A percentile compares a stretch with the other conserved stretches of the same genome.
These are phyloP conservation scores for Nicotiana benthamiana DNA, from an alignment of 257 asterid genomes.

Conservation along the genomic window DNA sequence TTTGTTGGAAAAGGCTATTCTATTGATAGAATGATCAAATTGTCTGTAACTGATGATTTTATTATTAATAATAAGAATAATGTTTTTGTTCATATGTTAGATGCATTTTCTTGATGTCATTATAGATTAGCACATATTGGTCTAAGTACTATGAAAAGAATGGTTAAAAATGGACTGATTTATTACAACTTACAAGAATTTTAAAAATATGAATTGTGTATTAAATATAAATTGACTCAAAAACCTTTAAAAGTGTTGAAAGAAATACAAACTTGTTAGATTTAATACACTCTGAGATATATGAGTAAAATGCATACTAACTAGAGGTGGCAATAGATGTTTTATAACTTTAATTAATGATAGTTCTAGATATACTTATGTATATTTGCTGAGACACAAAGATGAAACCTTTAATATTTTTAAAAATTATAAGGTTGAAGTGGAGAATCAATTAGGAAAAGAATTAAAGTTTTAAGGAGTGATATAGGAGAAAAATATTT, in stretches of 20 bases:
- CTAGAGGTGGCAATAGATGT: background rate
- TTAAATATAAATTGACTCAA: background rate
- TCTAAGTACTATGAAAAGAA: background rate
- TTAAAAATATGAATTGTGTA: background rate
- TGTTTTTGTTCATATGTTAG: background rate
- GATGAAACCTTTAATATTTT: background rate
- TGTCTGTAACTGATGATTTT: background rate
- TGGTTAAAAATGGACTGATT: background rate
- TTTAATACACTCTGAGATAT: background rate
- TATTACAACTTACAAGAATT: no score
- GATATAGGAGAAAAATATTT: no score
- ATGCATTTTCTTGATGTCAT: background rate
- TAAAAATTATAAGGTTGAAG: background rate
- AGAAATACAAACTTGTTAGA: background rate
- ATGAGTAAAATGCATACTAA: background rate
- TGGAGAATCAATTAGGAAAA: background rate
- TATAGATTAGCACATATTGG: background rate
- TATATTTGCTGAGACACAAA: background rate
- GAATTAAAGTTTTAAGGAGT: no score
- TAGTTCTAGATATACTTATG: background rate
- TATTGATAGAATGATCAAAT: background rate
- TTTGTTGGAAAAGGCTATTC: no score
- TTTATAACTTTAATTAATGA: background rate
- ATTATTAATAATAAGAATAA: background rate
- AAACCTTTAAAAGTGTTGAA: background rate